Conservation (phyloP, 306 rosid genomes). For the Vigna trinervia region DNA sequence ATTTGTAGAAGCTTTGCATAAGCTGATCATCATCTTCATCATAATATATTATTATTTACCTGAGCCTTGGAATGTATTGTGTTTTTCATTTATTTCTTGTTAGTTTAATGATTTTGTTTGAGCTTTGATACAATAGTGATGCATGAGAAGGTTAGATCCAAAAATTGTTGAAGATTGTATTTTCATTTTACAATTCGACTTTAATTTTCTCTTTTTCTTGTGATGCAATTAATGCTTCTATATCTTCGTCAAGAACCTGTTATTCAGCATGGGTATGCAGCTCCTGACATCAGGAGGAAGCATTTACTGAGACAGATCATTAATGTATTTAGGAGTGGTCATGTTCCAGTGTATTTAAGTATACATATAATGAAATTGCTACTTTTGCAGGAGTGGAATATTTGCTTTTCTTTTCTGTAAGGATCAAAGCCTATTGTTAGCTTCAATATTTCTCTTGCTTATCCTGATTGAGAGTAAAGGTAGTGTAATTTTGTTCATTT, state of each 20-base stretch:
- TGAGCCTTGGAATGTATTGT: neutral
- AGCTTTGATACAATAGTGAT: neutral
- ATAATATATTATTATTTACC: conserved; percentile 17
- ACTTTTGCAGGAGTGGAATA: conserved; percentile 68
- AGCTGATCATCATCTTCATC: conserved; percentile 1
- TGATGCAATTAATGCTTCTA: neutral
- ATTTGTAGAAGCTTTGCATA: neutral
- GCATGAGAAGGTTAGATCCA: conserved; percentile 33
- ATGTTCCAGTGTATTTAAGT: conserved; percentile 14
- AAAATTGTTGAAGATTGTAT: conserved; percentile 8
- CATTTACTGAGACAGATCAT: conserved; percentile 25
- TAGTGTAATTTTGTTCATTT: conserved; percentile 39
- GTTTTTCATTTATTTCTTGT: conserved; percentile 6
- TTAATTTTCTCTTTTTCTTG: neutral
- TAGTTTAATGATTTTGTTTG: neutral
- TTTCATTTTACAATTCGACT: neutral
- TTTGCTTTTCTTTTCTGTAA: conserved; percentile 60
- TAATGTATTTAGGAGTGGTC: conserved; percentile 24
- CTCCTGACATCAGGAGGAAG: conserved; percentile 33
- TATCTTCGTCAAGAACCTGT: neutral
- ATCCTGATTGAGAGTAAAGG: conserved; percentile 74
- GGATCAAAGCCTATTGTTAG: conserved; percentile 57
- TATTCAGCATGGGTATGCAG: neutral
- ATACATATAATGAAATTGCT: conserved; percentile 24
- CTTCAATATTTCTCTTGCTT: conserved; percentile 68